Evolutionary conservation across 306 rosid genomes (phyloP).

Genomic region (Glycine tomentella): DNA sequence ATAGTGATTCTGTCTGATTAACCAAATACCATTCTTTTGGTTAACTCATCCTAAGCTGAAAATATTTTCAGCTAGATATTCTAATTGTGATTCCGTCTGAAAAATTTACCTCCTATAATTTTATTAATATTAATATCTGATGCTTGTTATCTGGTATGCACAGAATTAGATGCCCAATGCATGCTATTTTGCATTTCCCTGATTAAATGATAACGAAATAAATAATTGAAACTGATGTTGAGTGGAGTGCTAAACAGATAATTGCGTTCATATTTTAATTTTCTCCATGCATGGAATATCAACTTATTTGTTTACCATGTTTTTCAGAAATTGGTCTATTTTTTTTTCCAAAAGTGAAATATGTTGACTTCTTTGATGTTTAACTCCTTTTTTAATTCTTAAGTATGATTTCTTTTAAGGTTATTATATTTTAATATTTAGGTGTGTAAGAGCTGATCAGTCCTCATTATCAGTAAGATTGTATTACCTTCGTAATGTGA

Average conservation of each 20-base stretch:
- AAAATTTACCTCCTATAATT: background rate
- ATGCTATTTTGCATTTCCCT: slow-evolving; percentile 15
- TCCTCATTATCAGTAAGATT: slow-evolving; percentile 73
- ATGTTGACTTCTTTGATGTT: slow-evolving; percentile 26
- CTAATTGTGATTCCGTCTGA: background rate
- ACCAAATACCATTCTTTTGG: slow-evolving; percentile 11
- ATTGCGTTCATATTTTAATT: background rate
- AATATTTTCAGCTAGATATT: background rate
- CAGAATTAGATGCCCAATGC: slow-evolving; percentile 10
- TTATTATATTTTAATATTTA: slow-evolving; percentile 47
- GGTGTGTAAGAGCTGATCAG: slow-evolving; percentile 89
- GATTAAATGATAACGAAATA: background rate
- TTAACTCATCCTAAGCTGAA: background rate
- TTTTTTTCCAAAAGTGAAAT: background rate
- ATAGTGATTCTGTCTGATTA: background rate
- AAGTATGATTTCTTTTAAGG: slow-evolving; percentile 13
- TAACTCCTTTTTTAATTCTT: slow-evolving; percentile 9
- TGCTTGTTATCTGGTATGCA: slow-evolving; percentile 18
- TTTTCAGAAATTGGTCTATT: background rate
- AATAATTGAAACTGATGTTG: background rate
- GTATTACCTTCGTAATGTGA: slow-evolving; percentile 86
- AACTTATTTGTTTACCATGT: slow-evolving; percentile 18
- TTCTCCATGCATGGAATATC: slow-evolving; percentile 18
- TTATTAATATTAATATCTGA: background rate
- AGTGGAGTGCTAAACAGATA: too few species aligned